Evolutionary conservation across 176 grass and related monocot genomes (phyloP), one percentile per base, ranked within the genome.

Genomic region (Aegilops tauschii): DNA sequence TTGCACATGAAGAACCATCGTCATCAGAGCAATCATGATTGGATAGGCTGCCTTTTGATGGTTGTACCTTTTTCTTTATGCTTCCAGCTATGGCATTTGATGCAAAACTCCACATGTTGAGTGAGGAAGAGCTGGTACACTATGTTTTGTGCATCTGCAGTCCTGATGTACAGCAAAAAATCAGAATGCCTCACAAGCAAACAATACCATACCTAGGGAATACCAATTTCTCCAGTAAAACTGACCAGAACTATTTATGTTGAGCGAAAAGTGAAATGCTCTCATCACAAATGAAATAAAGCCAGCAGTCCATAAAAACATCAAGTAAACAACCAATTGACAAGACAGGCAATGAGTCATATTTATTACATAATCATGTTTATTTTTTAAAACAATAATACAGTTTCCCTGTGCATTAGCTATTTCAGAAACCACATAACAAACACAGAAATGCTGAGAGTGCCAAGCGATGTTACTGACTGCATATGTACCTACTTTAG

Each of bases 1-100:
- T 92, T 58, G 83, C 84, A 77, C 90, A 98, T 11, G 96, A 98
- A 93, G 90, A 94, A 85, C 80, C 88, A 80, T 98, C 96, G 20
- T 98, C 96, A 77, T 98, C 96, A 28, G 93, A 94, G 80, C 86
- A 90, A 71, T 94, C 92, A 79, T 18, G 82, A 84, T 87, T 88
- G 12, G 88, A 86, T 32, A 31, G 40, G 76, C 20, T 85, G 49
- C 85, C 75, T 75, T 75, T 91, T 62, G 89, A 76, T 9, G 86
- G 70, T 45, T 78, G 90, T 0, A 10, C 72, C 27, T 85, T 88
- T 88, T 85, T 91, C 71, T 76, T 85, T 59, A 91, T 17, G 71
- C 86, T 88, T 88, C 90, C 90, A 72, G 86, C 90, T 73, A 91
- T 91, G 40, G 90, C 90, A 69, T 91, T 91, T 66, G 90, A 91